These are phyloP conservation scores for Chenopodium album DNA, from an alignment of 148 eudicot genomes.

Conservation along the genomic window DNA sequence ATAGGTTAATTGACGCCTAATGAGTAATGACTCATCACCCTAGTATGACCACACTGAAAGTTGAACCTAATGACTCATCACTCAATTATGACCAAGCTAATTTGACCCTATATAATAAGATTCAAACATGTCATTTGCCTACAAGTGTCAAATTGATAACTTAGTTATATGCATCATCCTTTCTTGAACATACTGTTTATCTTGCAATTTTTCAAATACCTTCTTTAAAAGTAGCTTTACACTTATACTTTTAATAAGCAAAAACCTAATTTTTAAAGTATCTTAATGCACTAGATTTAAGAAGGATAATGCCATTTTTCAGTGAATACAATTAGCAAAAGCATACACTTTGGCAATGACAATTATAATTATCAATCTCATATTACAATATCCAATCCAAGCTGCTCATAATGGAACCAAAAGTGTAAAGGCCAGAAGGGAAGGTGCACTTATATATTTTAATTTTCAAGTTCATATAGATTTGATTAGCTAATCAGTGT, in stretches of 20 bases:
- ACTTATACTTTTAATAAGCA: not conserved
- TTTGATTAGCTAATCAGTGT: constrained; percentile 31
- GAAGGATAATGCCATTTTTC: not conserved
- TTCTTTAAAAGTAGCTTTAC: not conserved
- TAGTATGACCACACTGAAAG: not conserved
- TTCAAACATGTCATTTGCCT: no score
- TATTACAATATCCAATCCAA: constrained; percentile 1
- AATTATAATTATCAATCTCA: not conserved
- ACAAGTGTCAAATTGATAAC: not conserved
- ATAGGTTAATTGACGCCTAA: no score
- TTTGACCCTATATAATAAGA: no score
- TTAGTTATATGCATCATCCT: not conserved
- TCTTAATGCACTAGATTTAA: not conserved
- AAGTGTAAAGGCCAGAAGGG: constrained; percentile 14
- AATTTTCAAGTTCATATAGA: constrained; percentile 9
- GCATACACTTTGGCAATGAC: not conserved
- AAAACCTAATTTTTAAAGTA: constrained; percentile 9
- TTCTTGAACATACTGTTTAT: not conserved
- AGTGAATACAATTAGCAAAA: not conserved
- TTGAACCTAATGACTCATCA: not conserved
- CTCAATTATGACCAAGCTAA: not conserved
- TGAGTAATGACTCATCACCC: not conserved
- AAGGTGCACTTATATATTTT: not conserved
- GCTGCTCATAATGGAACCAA: constrained; percentile 28
- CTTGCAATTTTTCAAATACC: not conserved